phyloP scores from a whole-genome alignment of 2,329 filamentous ascomycete genomes.

The Colletotrichum sp. region DNA sequence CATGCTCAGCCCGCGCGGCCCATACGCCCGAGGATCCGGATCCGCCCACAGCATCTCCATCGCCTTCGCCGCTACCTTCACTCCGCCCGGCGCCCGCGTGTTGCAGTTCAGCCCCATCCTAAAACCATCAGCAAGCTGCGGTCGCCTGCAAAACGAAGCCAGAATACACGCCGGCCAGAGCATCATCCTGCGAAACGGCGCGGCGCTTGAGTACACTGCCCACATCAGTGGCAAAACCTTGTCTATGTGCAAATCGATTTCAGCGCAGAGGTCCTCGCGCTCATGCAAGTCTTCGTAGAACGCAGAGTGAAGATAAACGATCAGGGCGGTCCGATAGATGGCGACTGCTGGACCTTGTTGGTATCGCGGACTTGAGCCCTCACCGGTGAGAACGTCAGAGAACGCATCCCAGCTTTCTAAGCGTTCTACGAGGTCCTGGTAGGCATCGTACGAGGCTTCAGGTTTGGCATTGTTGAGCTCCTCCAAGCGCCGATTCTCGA shows the following conservation, averaged over 20 bases:
- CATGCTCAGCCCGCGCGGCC: background rate
- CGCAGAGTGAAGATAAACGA: background rate
- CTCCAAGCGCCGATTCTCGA: background rate
- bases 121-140: background rate
- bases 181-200: background rate
- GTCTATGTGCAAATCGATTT: background rate
- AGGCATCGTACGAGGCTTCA: rapidly evolving
- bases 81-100: background rate
- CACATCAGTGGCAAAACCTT: background rate
- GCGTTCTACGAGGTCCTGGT: background rate
- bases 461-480: background rate
- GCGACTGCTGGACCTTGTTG: background rate
- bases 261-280: background rate
- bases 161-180: background rate
- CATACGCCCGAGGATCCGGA: background rate
- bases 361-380: background rate
- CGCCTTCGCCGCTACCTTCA: background rate
- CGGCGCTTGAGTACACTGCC: background rate
- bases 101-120: background rate
- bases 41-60: background rate
- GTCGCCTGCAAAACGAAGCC: background rate
- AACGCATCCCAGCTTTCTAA: background rate
- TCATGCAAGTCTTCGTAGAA: background rate
- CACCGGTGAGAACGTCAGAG: background rate
- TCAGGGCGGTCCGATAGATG: background rate